Percentiles rank a stretch among this genome's conserved stretches.
phyloP scores from a whole-genome alignment of 1,139 yeast genomes.

The Magnusiomyces suaveolens region DNA sequence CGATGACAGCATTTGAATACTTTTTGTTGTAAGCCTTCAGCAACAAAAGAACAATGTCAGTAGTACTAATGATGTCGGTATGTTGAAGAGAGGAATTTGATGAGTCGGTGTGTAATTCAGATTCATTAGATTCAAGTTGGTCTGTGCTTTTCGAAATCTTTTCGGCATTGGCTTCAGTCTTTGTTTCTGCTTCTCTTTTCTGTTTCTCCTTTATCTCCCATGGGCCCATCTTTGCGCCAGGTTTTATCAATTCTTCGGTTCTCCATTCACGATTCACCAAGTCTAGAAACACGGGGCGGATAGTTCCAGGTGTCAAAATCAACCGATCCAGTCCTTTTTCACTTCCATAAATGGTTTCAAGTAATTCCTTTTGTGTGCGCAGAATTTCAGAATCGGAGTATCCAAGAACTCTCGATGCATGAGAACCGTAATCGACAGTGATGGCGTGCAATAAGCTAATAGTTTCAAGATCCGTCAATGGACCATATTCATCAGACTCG shows the following conservation, averaged over 20 bases:
- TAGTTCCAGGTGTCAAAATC: background rate
- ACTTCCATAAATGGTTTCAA: background rate
- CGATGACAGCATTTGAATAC: background rate
- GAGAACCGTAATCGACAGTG: constrained; percentile 1
- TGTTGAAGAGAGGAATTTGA: background rate
- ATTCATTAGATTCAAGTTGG: background rate
- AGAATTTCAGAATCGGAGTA: background rate
- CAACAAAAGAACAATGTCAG: background rate
- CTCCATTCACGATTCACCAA: background rate
- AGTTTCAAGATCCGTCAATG: background rate
- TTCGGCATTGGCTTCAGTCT: background rate
- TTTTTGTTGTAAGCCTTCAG: background rate
- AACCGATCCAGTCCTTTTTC: background rate
- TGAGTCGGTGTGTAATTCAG: background rate
- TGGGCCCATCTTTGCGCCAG: background rate
- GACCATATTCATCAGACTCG: background rate
- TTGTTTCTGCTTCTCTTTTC: background rate
- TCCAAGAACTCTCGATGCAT: background rate
- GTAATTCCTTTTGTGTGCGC: background rate
- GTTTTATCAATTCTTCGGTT: background rate
- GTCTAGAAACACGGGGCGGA: background rate
- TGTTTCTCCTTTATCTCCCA: background rate
- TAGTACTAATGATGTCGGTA: background rate
- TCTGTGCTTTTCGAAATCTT: constrained; percentile 14
- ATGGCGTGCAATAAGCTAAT: background rate